phyloP scores from a whole-genome alignment of 73 alveolate species.

The Paramecium sexaurelia region DNA sequence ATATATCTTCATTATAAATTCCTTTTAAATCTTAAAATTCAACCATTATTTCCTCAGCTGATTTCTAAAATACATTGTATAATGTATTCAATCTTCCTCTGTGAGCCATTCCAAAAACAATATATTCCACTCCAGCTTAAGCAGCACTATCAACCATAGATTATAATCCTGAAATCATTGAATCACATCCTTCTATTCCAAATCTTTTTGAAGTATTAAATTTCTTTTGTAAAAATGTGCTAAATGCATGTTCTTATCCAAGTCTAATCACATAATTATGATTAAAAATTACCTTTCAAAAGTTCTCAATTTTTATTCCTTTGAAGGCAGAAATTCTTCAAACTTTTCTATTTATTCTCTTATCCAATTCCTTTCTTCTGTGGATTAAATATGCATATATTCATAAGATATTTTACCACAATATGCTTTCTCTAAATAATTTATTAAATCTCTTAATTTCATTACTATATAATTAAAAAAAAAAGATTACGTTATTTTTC shows the following conservation, averaged over 20 bases:
- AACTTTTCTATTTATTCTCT: slow-evolving; percentile 80
- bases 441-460: slow-evolving; percentile 86
- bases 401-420: slow-evolving; percentile 85
- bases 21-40: slow-evolving; percentile 60
- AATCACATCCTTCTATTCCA: slow-evolving; percentile 92
- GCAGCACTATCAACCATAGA: slow-evolving; percentile 81
- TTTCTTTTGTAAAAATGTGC: slow-evolving; percentile 78
- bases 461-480: neutral
- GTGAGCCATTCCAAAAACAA: slow-evolving; percentile 97
- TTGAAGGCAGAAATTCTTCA: slow-evolving; percentile 69
- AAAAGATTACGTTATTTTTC: neutral
- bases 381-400: slow-evolving; percentile 83
- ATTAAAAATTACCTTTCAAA: slow-evolving; percentile 37
- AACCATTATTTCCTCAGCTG: slow-evolving; percentile 77
- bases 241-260: slow-evolving; percentile 76
- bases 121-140: slow-evolving; percentile 81
- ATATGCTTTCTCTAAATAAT: slow-evolving; percentile 76
- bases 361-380: slow-evolving; percentile 88
- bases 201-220: slow-evolving; percentile 94
- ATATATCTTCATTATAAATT: slow-evolving; percentile 59
- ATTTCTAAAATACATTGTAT: slow-evolving; percentile 85
- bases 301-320: slow-evolving; percentile 67
- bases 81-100: slow-evolving; percentile 97
- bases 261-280: slow-evolving; percentile 55
- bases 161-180: slow-evolving; percentile 74